Percentiles rank a stretch among this genome's conserved stretches.
phyloP scores from a whole-genome alignment of 495 filamentous ascomycete species.

The Hyaloscypha bicolor region DNA sequence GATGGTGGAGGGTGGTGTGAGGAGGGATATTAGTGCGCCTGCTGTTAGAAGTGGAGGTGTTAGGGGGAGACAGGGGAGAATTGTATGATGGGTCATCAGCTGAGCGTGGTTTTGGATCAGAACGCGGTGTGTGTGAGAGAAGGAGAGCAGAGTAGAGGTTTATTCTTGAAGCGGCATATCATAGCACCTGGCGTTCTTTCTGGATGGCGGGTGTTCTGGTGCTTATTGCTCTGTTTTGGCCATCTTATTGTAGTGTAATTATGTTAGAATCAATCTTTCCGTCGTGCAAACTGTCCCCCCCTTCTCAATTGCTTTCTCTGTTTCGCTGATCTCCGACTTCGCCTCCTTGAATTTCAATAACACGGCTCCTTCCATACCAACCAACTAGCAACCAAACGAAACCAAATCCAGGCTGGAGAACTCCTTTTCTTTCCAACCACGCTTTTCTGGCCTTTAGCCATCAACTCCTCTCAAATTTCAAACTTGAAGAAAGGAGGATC shows the following conservation, averaged over 20 bases:
- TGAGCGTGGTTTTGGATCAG: background rate
- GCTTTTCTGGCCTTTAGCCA: no score
- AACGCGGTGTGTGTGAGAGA: background rate
- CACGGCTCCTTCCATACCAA: no score
- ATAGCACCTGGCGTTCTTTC: conserved; percentile 32
- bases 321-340: no score
- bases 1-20: conserved; percentile 36
- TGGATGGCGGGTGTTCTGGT: conserved; percentile 21
- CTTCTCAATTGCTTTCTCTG: background rate
- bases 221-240: background rate
- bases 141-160: conserved; percentile 1
- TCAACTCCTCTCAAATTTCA: background rate
- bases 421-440: no score
- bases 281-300: background rate
- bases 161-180: conserved; percentile 1
- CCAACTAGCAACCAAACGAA: no score
- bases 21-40: conserved; percentile 49
- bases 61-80: conserved; percentile 15
- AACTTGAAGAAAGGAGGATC: background rate
- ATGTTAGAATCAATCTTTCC: conserved; percentile 10
- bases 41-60: conserved; percentile 26
- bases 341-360: background rate
- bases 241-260: conserved; percentile 23
- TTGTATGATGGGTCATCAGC: conserved; percentile 6
- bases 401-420: no score